These are phyloP conservation scores for Arthrinium phaeospermum DNA, from an alignment of 2,329 filamentous ascomycete species.

Conservation along the genomic window DNA sequence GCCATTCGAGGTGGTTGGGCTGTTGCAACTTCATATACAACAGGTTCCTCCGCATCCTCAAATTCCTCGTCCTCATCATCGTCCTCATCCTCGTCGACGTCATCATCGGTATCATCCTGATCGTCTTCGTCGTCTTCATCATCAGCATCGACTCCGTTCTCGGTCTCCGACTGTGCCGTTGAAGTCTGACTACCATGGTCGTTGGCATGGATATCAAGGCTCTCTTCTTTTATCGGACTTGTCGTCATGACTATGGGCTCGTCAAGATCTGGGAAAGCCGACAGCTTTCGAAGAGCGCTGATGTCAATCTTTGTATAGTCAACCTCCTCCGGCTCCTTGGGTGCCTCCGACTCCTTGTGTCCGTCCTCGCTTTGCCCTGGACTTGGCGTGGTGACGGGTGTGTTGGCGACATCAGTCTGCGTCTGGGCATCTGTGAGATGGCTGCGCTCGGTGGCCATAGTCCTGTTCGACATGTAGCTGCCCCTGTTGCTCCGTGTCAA, in stretches of 20 bases:
- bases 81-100: slow-evolving; percentile 46
- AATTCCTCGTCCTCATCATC: slow-evolving; percentile 52
- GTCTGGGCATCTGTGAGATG: slow-evolving; percentile 74
- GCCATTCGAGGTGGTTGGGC: slow-evolving; percentile 63
- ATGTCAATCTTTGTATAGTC: slow-evolving; percentile 66
- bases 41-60: slow-evolving; percentile 63
- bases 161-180: slow-evolving; percentile 21
- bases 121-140: slow-evolving; percentile 41
- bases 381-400: slow-evolving; percentile 60
- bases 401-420: slow-evolving; percentile 60
- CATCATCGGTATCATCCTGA: slow-evolving; percentile 46
- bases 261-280: slow-evolving; percentile 46
- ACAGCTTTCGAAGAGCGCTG: slow-evolving; percentile 53
- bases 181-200: slow-evolving; percentile 20
- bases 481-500: slow-evolving; percentile 66
- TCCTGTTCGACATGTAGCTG: slow-evolving; percentile 77
- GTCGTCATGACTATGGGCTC: slow-evolving; percentile 32
- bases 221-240: slow-evolving; percentile 19
- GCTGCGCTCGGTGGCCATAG: slow-evolving; percentile 62
- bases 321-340: slow-evolving; percentile 54
- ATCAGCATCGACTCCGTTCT: slow-evolving; percentile 32
- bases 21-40: slow-evolving; percentile 71
- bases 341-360: slow-evolving; percentile 41
- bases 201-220: neutral
- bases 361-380: slow-evolving; percentile 60